These are phyloP conservation scores for Allodekkera sacchari DNA, from an alignment of 805 yeast species.

Conservation along the genomic window DNA sequence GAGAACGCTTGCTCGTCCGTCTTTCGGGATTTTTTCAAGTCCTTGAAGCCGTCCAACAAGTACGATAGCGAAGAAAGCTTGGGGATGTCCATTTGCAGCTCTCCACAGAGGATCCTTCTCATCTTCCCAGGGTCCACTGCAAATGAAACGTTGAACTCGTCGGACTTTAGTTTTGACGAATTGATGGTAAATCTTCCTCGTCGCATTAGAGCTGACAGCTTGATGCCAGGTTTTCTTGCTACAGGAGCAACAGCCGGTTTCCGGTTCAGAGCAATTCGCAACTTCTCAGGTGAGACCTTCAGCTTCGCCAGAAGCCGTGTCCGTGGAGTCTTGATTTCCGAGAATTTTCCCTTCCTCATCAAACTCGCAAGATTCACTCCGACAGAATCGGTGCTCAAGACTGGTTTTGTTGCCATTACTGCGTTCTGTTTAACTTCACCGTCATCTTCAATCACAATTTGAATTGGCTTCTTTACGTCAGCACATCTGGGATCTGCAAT, in stretches of 20 bases:
- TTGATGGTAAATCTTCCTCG: constrained; percentile 11
- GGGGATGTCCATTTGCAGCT: constrained; percentile 6
- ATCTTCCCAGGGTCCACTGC: constrained; percentile 9
- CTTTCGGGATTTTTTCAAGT: neutral
- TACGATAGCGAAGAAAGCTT: constrained; percentile 25
- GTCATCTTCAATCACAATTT: too few relatives aligned
- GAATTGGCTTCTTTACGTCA: too few relatives aligned
- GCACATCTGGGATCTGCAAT: too few relatives aligned
- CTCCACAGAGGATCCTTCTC: constrained; percentile 1
- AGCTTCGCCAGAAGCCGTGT: neutral
- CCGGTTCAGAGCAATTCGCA: neutral
- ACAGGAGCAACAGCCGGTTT: neutral
- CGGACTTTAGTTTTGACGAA: constrained; percentile 7
- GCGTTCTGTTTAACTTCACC: too few relatives aligned
- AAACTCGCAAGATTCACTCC: neutral
- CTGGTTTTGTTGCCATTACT: too few relatives aligned
- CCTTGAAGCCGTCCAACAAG: constrained; percentile 28
- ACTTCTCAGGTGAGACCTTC: neutral
- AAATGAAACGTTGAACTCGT: constrained; percentile 9
- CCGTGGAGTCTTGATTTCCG: neutral
- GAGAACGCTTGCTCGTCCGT: constrained; percentile 13
- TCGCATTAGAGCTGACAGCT: constrained; percentile 5
- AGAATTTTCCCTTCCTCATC: neutral
- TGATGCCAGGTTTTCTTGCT: neutral
- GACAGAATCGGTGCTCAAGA: too few relatives aligned